Base-by-base conservation (phyloP, 2,329 filamentous ascomycete genomes). In the Akanthomyces dipterigenus region DNA sequence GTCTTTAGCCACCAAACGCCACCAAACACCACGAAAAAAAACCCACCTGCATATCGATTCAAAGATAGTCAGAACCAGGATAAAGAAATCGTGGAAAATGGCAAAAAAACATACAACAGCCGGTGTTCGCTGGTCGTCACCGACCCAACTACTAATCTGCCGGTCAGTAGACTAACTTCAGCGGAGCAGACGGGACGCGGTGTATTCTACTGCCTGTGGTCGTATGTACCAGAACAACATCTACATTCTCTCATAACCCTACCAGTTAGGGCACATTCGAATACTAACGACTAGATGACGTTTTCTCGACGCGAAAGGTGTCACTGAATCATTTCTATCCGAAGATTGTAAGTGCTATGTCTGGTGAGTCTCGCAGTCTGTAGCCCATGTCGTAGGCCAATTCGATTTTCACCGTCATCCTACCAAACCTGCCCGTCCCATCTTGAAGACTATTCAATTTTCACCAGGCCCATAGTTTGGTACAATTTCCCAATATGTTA, bases 401-500 rank as follows among this genome's bases (percentile, higher is more conserved):
- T 9, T 5, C 31, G 31, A n/a, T n/a, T n/a, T n/a, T n/a, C n/a
- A n/a, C n/a, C n/a, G n/a, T n/a, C n/a, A n/a, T n/a, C n/a, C 31
- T 34, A 5, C 31, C 11, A 11, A 3, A 3, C 36, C 36, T 4
- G 12, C 36, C 3, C 36, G 5, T 38, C 11, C 12, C 16, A 20
- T 20, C 20, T 54, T 18, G 26, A 11, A 54, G 1, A 5, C 34
- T 26, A 54, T 12, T 26, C 50, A 3, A 40, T 26, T 40, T 20
- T 40, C n/a, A 18, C 40, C 11, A 7, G 31, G n/a, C 9, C 34
- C 50, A 9, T 24, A 20, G 14, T 51, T 14, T 14, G 3, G 63
- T 78, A 77, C 43, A 80, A 71, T 55, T 5, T 67, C 65, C 3
- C 68, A 67, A 65, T 80, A 75, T 9, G 64, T 68, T 0, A 77